These are phyloP conservation scores for Solanum piurae DNA, from an alignment of 257 asterid genomes.

Conservation along the genomic window DNA sequence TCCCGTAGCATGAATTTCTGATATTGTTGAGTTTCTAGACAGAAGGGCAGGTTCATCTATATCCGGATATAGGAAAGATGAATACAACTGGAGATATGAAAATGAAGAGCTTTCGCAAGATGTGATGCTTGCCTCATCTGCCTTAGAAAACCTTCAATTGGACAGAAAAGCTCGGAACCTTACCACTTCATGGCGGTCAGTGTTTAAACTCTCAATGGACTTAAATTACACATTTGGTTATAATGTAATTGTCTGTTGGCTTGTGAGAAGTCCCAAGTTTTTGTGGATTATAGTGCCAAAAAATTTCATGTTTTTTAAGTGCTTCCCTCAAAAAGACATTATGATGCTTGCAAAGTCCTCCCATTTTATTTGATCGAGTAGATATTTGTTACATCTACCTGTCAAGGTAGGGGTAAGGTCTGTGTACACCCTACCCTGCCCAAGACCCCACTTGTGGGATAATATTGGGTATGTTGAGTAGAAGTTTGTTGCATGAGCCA, in stretches of 20 bases:
- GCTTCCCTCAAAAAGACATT: background rate
- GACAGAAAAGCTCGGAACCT: constrained; percentile 88
- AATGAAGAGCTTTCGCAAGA: constrained; percentile 73
- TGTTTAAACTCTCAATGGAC: constrained; percentile 2
- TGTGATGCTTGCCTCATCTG: constrained; percentile 72
- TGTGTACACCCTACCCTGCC: background rate
- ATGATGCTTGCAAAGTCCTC: background rate
- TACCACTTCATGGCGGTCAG: constrained; percentile 85
- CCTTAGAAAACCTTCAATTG: constrained; percentile 91
- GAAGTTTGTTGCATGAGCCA: background rate
- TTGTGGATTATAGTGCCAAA: background rate
- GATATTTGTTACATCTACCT: background rate
- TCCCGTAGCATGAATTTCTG: background rate
- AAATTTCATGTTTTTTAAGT: background rate
- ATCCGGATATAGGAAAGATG: constrained; percentile 90
- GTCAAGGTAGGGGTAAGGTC: background rate
- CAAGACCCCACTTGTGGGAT: background rate
- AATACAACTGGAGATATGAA: constrained; percentile 81
- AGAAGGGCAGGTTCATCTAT: constrained; percentile 84
- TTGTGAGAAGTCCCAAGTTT: background rate
- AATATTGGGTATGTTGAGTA: background rate
- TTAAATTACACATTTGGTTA: background rate
- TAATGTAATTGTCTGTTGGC: background rate
- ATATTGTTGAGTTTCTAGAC: constrained; percentile 37
- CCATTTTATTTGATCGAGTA: background rate